Base-by-base conservation (phyloP, 768 basidiomycete species). In the Cyclocybe aegerita region DNA sequence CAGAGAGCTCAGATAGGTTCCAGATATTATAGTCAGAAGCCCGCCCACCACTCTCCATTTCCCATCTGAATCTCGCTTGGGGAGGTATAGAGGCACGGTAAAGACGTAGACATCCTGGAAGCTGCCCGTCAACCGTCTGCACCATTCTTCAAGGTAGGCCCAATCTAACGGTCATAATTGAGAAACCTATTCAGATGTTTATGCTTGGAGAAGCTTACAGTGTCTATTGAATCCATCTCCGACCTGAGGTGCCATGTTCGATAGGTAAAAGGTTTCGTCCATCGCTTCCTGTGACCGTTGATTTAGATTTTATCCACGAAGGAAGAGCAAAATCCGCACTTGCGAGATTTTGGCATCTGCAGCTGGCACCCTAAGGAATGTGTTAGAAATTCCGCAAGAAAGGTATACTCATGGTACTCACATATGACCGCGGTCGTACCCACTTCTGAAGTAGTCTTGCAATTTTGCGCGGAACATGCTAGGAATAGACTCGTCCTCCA, bases 351-450 rank as follows among this genome's bases (percentile, higher is more conserved):
- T 98, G 7, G 93, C 95, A 68, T 99, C 97, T 30, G 96, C 96
- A 14, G 96, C 96, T 32, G 95, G 94, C 0, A 96, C 93, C 93
- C 91, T 92, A 50, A 4, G 23, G 23, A 23, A 4, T 23, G 23
- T 23, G 23, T 8, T 46, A 41, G 16, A 44, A 9, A 48, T 16
- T 48, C 31, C 23, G 41, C 16, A 52, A 44, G 17, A 38, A 16
- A 16, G 16, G 41, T 16, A 44, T 30, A 6, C 46, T 34, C 39
- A 49, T 9, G 12, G 39, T 43, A 49, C 88, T 40, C 52, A 92
- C 96, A 98, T 98, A 70, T 99, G 96, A 43, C 96, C 96, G 9
- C 97, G 81, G 65, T 98, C 95, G 63, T 96, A 96, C 8, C 94
- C 94, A 63, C 93, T 96, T 52, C 78, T 78, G 67, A 94, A 93